phyloP scores from a whole-genome alignment of 1,284 basidiomycete genomes.

The Ustilago nuda region DNA sequence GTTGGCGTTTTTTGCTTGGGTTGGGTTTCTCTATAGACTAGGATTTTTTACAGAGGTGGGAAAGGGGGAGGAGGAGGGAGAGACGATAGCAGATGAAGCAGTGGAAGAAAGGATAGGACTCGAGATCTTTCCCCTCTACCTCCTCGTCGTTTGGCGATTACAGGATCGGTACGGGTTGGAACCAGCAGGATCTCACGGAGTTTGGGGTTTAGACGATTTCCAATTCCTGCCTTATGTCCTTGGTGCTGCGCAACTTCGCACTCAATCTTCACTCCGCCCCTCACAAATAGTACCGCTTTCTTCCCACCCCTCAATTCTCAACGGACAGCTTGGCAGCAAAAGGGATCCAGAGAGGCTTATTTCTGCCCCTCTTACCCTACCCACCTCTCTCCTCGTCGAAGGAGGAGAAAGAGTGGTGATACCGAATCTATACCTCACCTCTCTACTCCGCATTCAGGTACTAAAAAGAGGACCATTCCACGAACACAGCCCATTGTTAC shows the following conservation, averaged over 20 bases:
- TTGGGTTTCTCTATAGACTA: constrained; percentile 54
- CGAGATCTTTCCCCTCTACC: constrained; percentile 79
- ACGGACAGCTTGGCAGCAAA: constrained; percentile 1
- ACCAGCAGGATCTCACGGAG: constrained; percentile 95
- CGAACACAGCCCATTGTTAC: constrained; percentile 77
- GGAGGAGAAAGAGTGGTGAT: constrained; percentile 3
- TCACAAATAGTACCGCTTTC: constrained; percentile 17
- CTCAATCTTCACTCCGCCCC: constrained; percentile 21
- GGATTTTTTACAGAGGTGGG: constrained; percentile 34
- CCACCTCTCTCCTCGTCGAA: constrained; percentile 10
- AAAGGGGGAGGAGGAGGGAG: background rate
- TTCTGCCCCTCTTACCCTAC: background rate
- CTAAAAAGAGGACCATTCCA: constrained; percentile 60
- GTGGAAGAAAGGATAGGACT: constrained; percentile 69
- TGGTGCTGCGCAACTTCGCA: constrained; percentile 86
- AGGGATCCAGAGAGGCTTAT: constrained; percentile 15
- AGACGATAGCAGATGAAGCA: constrained; percentile 7
- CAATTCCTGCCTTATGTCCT: constrained; percentile 90
- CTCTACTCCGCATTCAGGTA: constrained; percentile 75
- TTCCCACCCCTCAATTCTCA: constrained; percentile 11
- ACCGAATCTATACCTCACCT: constrained; percentile 70
- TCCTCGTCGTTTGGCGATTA: constrained; percentile 83
- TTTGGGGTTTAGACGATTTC: constrained; percentile 96
- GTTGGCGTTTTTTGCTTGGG: constrained; percentile 66
- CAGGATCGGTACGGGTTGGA: constrained; percentile 92